phyloP scores from a whole-genome alignment of 1,284 basidiomycete genomes.

The Ganoderma lucidum region DNA sequence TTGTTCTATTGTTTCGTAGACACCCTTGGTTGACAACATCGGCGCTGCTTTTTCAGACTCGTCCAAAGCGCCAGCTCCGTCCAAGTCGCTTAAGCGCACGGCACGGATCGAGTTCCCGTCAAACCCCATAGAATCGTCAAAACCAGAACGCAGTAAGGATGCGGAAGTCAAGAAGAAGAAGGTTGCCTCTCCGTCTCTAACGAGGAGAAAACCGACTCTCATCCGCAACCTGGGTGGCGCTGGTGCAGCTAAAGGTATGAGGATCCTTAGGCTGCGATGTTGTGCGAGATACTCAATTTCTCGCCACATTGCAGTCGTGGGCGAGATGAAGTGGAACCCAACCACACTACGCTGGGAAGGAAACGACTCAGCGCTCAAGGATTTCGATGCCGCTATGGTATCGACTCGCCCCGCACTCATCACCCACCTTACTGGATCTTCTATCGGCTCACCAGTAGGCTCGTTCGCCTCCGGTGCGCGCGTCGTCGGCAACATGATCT shows the following conservation, averaged over 20 bases:
- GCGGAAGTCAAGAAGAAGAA: constrained; percentile 64
- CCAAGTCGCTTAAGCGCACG: constrained; percentile 51
- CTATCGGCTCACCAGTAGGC: constrained; percentile 79
- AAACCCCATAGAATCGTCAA: constrained; percentile 34
- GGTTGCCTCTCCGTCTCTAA: constrained; percentile 51
- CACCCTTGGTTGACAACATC: constrained; percentile 15
- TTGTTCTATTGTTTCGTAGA: not conserved
- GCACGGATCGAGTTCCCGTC: constrained; percentile 46
- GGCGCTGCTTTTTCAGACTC: constrained; percentile 25
- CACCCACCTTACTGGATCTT: constrained; percentile 86
- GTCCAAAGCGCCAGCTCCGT: constrained; percentile 40
- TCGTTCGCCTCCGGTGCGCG: constrained; percentile 81
- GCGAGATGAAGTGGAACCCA: constrained; percentile 98
- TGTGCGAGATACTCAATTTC: constrained; percentile 4
- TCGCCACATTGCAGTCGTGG: constrained; percentile 65
- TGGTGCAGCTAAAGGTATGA: constrained; percentile 79
- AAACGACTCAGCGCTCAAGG: constrained; percentile 89
- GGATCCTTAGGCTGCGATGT: not conserved
- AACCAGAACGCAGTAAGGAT: constrained; percentile 34
- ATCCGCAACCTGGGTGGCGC: constrained; percentile 86
- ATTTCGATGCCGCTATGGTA: constrained; percentile 86
- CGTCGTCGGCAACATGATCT: constrained; percentile 97
- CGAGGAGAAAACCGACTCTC: constrained; percentile 79
- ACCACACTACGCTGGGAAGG: constrained; percentile 92
- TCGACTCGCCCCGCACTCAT: constrained; percentile 96